Base-by-base conservation (phyloP, 2,329 filamentous ascomycete genomes). In the Cladophialophora bantiana region DNA sequence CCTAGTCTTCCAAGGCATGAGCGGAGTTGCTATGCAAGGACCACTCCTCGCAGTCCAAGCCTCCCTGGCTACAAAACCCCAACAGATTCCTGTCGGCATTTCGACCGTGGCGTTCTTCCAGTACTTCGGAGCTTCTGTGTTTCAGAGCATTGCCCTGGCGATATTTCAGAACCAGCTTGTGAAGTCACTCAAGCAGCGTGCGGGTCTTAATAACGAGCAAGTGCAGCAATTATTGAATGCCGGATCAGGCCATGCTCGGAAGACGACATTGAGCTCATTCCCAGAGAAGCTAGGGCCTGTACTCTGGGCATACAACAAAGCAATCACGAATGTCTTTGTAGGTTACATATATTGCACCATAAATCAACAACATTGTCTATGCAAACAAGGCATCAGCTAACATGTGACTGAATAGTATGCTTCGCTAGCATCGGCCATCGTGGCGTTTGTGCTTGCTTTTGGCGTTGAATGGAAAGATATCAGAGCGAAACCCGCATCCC, bases 181-280 rank as follows among this genome's bases (percentile, higher is more conserved):
- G 1, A 45, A 53, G 9, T 68, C 76, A 1, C 81, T 82, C 0
- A 78, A 77, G 36, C 73, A 85, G 6, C 73, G 82, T 62, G 76
- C 83, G 0, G 67, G 61, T 12, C 68, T 80, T n/a, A 80, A 85
- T 2, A 73, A 83, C 13, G 72, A 71, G 1, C 80, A 3, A 85
- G 85, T 42, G 85, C 85, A 0, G 92, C 89, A 0, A 83, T 87
- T 55, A 80, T 93, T 31, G 83, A 84, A 68, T 74, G 79, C 0
- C 74, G 79, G 7, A 74, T 97, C 93, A 75, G 96, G 96, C 73
- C 92, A 90, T 66, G 89, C 86, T 20, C 40, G 62, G 5, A 64
- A 53, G 55, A 13, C 31, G n/a, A 64, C 62, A 18, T 34, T 62
- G 35, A 34, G 38, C 7, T 59, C 62, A 12, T 64, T 64, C 48